Conservation (phyloP, 2,329 filamentous ascomycete genomes). For the Didymella lethalis region DNA sequence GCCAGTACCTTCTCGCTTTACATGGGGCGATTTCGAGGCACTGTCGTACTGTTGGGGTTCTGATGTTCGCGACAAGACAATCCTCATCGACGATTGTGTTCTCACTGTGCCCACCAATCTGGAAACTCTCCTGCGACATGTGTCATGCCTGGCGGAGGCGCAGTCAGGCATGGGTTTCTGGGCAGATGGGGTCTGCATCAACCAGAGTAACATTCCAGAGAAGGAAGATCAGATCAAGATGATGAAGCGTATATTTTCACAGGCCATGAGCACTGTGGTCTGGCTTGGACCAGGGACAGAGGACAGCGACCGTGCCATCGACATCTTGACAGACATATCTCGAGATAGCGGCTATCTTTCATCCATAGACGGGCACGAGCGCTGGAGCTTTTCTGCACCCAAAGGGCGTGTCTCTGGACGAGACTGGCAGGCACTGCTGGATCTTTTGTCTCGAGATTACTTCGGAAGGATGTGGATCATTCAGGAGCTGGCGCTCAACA, state of each 20-base stretch:
- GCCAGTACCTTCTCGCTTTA: not conserved
- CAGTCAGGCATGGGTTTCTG: constrained; percentile 1
- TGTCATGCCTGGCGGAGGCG: not conserved
- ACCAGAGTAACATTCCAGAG: not conserved
- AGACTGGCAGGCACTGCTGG: not conserved
- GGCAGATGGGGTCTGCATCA: constrained; percentile 8
- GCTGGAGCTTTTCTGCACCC: too few relatives aligned
- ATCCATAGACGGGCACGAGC: not conserved
- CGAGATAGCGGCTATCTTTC: not conserved
- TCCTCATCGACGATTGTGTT: not conserved
- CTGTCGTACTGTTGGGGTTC: constrained; percentile 3
- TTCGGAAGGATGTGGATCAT: constrained; percentile 13
- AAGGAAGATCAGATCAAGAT: constrained; percentile 2
- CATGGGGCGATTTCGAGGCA: constrained; percentile 4
- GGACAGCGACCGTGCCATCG: not conserved
- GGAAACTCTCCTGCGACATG: not conserved
- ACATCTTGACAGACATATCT: not conserved
- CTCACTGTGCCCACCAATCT: not conserved
- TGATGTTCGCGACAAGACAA: not conserved
- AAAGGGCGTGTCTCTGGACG: too few relatives aligned
- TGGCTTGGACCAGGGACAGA: not conserved
- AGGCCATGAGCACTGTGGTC: not conserved
- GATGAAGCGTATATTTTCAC: not conserved
- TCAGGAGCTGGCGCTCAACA: constrained; percentile 6
- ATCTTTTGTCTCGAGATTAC: not conserved